Evolutionary conservation across 768 basidiomycete genomes (phyloP).

Genomic region (Mycena vitilis): DNA sequence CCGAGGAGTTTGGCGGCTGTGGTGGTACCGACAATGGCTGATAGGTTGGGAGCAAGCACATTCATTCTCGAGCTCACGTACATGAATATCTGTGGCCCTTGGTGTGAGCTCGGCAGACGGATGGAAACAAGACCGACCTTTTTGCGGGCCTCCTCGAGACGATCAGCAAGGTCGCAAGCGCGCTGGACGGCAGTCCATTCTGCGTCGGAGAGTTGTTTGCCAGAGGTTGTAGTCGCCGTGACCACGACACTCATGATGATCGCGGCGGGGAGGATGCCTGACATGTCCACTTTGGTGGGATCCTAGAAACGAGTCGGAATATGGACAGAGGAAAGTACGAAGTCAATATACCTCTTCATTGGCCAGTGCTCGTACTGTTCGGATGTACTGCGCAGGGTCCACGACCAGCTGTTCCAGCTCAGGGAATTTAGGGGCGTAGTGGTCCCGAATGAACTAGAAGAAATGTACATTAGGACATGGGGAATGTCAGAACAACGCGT

Average conservation of each 20-base stretch:
- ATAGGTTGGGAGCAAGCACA: conserved; percentile 97
- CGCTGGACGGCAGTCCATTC: conserved; percentile 86
- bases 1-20: conserved; percentile 98
- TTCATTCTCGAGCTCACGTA: conserved; percentile 99
- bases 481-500: conserved; percentile 11
- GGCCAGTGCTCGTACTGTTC: conserved; percentile 87
- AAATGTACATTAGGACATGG: conserved; percentile 35
- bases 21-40: conserved; percentile 97
- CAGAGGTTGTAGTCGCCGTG: conserved; percentile 92
- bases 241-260: conserved; percentile 97
- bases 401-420: conserved; percentile 96
- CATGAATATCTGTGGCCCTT: conserved; percentile 84
- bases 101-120: neutral
- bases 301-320: conserved; percentile 61
- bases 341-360: conserved; percentile 75
- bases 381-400: conserved; percentile 93
- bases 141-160: conserved; percentile 89
- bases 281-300: conserved; percentile 85
- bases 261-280: conserved; percentile 85
- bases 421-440: conserved; percentile 94
- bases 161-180: conserved; percentile 91
- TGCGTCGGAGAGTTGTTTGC: conserved; percentile 72
- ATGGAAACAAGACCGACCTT: conserved; percentile 60
- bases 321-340: conserved; percentile 3
- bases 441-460: conserved; percentile 93